Evolutionary conservation across 1,139 yeast species (phyloP).

Genomic region (Williopsis jadinii): DNA sequence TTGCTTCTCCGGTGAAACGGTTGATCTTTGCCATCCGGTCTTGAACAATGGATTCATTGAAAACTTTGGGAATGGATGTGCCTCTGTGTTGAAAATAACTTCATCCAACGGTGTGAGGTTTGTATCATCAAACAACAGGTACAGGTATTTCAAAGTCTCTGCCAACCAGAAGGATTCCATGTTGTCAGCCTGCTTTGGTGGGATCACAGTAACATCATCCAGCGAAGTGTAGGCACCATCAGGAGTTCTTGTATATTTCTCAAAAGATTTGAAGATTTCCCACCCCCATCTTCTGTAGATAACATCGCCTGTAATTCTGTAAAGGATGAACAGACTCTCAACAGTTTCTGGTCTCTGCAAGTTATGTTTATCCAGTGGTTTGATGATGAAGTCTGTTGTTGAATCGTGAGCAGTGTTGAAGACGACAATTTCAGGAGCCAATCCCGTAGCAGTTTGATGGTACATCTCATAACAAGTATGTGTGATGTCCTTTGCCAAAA

Average conservation of each 20-base stretch:
- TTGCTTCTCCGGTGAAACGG: not conserved
- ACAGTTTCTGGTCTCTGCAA: constrained; percentile 93
- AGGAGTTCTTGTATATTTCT: constrained; percentile 48
- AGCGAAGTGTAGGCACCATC: constrained; percentile 61
- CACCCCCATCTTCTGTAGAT: constrained; percentile 89
- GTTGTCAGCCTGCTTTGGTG: constrained; percentile 56
- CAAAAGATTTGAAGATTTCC: constrained; percentile 71
- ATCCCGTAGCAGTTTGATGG: constrained; percentile 62
- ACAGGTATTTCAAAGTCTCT: constrained; percentile 84
- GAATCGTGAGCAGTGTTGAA: constrained; percentile 44
- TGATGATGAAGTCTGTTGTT: constrained; percentile 55
- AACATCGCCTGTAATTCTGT: constrained; percentile 72
- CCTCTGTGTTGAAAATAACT: constrained; percentile 85
- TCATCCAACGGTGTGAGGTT: constrained; percentile 51
- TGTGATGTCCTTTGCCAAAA: constrained; percentile 69
- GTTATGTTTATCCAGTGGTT: constrained; percentile 71
- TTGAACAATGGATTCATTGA: constrained; percentile 45
- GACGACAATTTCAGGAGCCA: constrained; percentile 84
- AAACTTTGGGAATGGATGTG: constrained; percentile 80
- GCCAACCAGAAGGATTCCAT: constrained; percentile 94
- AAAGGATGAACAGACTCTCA: constrained; percentile 77
- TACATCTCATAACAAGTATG: constrained; percentile 83
- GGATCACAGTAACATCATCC: constrained; percentile 49
- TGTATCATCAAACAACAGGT: constrained; percentile 70
- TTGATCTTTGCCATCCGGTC: constrained; percentile 52